Percentiles rank a stretch among this genome's conserved stretches.
Evolutionary conservation across 805 yeast genomes (phyloP).

Genomic region (Pichia exigua): DNA sequence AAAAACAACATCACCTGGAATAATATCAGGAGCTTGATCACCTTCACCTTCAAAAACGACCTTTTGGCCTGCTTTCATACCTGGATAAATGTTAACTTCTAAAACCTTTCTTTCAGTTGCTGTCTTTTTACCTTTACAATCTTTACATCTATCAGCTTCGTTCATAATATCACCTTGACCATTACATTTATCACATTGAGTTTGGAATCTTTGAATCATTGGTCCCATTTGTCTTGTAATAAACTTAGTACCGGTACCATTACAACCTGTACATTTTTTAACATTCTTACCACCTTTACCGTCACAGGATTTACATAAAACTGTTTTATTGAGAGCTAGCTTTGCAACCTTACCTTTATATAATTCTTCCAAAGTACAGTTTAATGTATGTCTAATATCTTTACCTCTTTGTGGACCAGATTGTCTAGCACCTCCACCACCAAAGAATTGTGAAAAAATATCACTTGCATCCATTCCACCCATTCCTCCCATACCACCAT

Average conservation of each 20-base stretch:
- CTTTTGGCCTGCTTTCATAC: constrained; percentile 92
- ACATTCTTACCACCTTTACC: constrained; percentile 97
- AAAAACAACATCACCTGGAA: constrained; percentile 95
- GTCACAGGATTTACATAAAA: constrained; percentile 79
- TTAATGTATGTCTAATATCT: constrained; percentile 83
- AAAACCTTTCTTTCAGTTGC: constrained; percentile 82
- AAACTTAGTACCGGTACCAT: constrained; percentile 86
- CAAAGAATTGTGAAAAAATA: constrained; percentile 52
- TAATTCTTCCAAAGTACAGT: constrained; percentile 84
- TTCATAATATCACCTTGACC: constrained; percentile 89
- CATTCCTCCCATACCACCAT: constrained; percentile 56
- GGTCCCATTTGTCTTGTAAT: constrained; percentile 99
- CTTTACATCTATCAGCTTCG: constrained; percentile 80
- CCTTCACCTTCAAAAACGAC: constrained; percentile 92
- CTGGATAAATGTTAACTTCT: constrained; percentile 92
- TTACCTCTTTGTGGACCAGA: constrained; percentile 84
- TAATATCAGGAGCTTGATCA: constrained; percentile 90
- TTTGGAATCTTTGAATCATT: constrained; percentile 96
- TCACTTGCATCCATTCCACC: constrained; percentile 46
- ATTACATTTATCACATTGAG: constrained; percentile 83
- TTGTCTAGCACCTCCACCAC: constrained; percentile 51
- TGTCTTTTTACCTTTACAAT: constrained; percentile 86
- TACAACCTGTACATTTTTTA: constrained; percentile 78
- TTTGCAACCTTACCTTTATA: constrained; percentile 92
- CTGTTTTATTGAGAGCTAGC: constrained; percentile 87